Conservation (phyloP, 2,329 filamentous ascomycete species). For the Raffaelea albimanens region DNA sequence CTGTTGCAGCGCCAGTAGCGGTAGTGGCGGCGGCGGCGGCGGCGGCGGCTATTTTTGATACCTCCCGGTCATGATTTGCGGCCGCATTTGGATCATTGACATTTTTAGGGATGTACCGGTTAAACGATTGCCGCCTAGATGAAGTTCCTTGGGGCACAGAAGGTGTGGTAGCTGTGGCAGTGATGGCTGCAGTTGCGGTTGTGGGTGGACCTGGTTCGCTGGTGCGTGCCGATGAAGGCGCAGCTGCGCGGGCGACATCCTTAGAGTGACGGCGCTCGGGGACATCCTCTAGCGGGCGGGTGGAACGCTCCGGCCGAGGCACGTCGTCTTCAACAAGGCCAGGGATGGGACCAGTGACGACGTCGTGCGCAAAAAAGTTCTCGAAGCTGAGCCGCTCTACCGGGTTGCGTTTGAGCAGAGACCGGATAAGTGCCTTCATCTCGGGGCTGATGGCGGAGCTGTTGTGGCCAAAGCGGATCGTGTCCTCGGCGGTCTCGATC, state of each 20-base stretch:
- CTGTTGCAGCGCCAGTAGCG: constrained; percentile 4
- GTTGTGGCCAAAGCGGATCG: constrained; percentile 72
- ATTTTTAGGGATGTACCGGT: constrained; percentile 23
- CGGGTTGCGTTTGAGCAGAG: constrained; percentile 75
- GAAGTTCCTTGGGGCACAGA: constrained; percentile 20
- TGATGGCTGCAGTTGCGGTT: neutral
- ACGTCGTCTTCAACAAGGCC: constrained; percentile 71
- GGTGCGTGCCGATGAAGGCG: neutral
- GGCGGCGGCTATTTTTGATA: constrained; percentile 25
- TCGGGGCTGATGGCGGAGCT: constrained; percentile 59
- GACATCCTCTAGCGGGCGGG: constrained; percentile 7
- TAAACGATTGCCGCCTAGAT: constrained; percentile 26
- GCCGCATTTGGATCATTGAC: constrained; percentile 6
- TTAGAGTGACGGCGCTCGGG: constrained; percentile 20
- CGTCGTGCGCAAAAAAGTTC: constrained; percentile 68
- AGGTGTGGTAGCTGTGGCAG: neutral
- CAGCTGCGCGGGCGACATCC: constrained; percentile 18
- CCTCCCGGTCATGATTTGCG: constrained; percentile 26
- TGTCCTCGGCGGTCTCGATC: constrained; percentile 82
- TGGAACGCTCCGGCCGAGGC: constrained; percentile 23
- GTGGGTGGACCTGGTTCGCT: neutral
- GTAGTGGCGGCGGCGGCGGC: constrained; percentile 12
- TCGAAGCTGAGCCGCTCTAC: constrained; percentile 79
- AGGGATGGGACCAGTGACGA: constrained; percentile 68
- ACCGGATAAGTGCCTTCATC: constrained; percentile 72